Conservation (phyloP, 2,329 filamentous ascomycete species). For the Paecilomyces fulvus region DNA sequence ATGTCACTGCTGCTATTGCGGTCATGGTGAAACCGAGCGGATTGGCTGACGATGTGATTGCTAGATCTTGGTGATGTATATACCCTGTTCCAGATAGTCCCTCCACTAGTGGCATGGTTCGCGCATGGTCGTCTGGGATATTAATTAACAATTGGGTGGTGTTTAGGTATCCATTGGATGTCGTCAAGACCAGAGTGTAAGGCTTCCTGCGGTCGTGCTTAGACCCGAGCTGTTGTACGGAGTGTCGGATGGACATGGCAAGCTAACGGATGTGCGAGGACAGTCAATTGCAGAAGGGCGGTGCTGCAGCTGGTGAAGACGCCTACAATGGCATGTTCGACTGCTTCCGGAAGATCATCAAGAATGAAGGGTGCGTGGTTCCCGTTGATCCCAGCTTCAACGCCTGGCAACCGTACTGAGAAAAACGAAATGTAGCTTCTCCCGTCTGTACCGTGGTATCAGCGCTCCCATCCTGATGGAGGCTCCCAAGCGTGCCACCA, state of each 20-base stretch:
- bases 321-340: conserved; percentile 95
- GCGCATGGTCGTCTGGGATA: too few relatives aligned
- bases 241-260: not conserved
- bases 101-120: not conserved
- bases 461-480: conserved; percentile 96
- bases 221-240: not conserved
- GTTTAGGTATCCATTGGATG: conserved; percentile 90
- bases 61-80: conserved; percentile 23
- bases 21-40: conserved; percentile 4
- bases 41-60: not conserved
- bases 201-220: conserved; percentile 23
- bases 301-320: conserved; percentile 58
- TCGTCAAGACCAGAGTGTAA: conserved; percentile 96
- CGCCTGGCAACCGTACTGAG: not conserved
- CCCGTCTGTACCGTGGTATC: conserved; percentile 91
- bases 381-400: not conserved
- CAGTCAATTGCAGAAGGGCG: conserved; percentile 79
- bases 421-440: conserved; percentile 49
- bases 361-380: conserved; percentile 74
- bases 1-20: not conserved
- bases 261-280: not conserved
- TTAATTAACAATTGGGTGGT: conserved; percentile 3
- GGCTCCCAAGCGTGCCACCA: conserved; percentile 90
- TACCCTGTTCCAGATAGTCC: not conserved
- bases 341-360: conserved; percentile 95